Evolutionary conservation across 2,329 filamentous ascomycete genomes (phyloP), one percentile per base, ranked within the genome.

Genomic region (Ophiocordyceps camponoti-floridani): DNA sequence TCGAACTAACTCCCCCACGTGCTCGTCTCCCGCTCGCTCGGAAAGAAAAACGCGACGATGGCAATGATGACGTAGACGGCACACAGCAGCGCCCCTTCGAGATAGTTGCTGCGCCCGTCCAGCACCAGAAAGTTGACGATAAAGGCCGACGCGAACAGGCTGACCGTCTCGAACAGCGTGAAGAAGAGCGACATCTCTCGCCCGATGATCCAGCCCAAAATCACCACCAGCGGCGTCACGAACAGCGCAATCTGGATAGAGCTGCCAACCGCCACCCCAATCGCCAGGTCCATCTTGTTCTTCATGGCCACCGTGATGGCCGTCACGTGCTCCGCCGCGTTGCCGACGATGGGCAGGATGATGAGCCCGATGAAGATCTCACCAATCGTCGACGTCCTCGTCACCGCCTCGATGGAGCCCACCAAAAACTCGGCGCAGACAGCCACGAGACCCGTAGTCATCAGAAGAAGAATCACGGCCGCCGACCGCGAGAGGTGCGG

Each of bases 81-180:
- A 51, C 69, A 70, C 49, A 75, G 61, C 37, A 75, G 54, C 1
- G 70, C 72, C 19, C 80, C 80, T 58, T 83, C 62, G 4, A 64
- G 41, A 1, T 60, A 59, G 5, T 55, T 59, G 0, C 77, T 49
- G 44, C 54, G 55, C 13, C 81, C 82, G 52, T 84, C 80, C 28
- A 82, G 69, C 44, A 86, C 79, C n/a, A 86, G 63, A 52, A 84
- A 78, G 58, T 84, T 84, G 53, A 85, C 81, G 42, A 86, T 73
- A 47, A 85, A 66, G 4, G 81, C 79, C 3, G 71, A 75, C 4
- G 82, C 73, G 54, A 85, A 81, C 53, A 86, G 70, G 35, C 77
- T 76, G 16, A 83, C 76, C 1, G 81, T 84, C 62, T 86, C 82
- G 55, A 86, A 86, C 31, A 79, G 70, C 52, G 79, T 79, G 60